Base-by-base conservation (phyloP, 768 basidiomycete genomes). In the Auricularia auricula-judae region DNA sequence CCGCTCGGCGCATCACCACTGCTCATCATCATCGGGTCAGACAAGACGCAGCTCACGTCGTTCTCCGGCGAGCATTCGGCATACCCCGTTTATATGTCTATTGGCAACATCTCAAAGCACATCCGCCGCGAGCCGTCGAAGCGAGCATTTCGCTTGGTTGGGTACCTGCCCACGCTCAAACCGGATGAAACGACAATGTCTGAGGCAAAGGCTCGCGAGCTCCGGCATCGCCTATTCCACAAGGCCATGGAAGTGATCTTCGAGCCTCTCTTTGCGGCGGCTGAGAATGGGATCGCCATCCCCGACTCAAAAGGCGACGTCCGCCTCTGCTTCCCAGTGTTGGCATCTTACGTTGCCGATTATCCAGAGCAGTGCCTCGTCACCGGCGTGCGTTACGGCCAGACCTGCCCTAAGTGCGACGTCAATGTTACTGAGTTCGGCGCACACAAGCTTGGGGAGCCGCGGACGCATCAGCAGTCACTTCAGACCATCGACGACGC, bases 111-210 rank as follows among this genome's bases (percentile, higher is more conserved):
- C 3, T 71, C 74, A 0, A 81, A 81, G 64, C 68, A 74, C 1
- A 73, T 79, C 18, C 68, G 76, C 0, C 67, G 74, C 0, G 70
- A 80, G 63, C 77, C 78, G 0, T 76, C 74, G 1, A 21, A 64
- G 4, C 72, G 72, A 16, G 78, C 75, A 0, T 71, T 68, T 14
- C 67, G 79, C 1, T 68, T 80, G 0, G 16, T 82, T 0, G 80
- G 70, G 0, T 81, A 81, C 64, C 71, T 81, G 1, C 74, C 78
- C 0, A 73, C 76, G 0, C 66, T 70, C 1, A 75, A 75, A 51
- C 67, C 80, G 0, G 69, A 73, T 3, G 82, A 82, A 53, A 80
- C 81, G 2, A 82, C 82, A 68, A 79, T 79, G 36, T 83, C 83
- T 66, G 21, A 69, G 63, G 62, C 65, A 12, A 12, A 36, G 63